These are phyloP conservation scores for Microsporum ferrugineum DNA, from an alignment of 2,329 filamentous ascomycete species.

Conservation along the genomic window DNA sequence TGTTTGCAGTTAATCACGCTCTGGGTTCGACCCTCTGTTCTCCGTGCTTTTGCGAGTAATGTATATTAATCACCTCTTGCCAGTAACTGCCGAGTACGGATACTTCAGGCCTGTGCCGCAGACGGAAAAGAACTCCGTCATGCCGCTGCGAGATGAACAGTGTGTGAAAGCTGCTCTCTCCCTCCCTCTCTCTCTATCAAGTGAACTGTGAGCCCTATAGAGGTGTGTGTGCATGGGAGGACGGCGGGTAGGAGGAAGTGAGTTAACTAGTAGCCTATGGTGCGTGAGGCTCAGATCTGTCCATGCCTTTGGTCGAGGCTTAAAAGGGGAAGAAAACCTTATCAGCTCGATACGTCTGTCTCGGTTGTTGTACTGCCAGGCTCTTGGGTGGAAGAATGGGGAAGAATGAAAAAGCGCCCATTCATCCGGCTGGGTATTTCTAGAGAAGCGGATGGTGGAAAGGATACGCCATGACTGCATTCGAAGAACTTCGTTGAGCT, in stretches of 20 bases:
- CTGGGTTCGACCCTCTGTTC: not conserved
- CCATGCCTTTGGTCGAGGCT: not conserved
- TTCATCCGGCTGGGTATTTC: not conserved
- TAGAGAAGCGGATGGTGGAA: not conserved
- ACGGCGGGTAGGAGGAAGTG: too few relatives aligned
- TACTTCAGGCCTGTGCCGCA: not conserved
- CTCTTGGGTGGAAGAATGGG: not conserved
- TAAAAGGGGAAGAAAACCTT: not conserved
- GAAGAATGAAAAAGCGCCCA: not conserved
- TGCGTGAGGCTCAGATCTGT: not conserved
- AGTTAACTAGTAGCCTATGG: not conserved
- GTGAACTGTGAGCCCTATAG: not conserved
- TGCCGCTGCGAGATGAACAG: not conserved
- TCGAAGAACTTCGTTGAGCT: not conserved
- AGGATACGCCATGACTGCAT: not conserved
- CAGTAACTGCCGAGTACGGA: not conserved
- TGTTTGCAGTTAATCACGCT: not conserved
- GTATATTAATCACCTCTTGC: not conserved
- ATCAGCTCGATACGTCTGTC: not conserved
- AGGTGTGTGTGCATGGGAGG: not conserved
- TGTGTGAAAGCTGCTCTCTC: not conserved
- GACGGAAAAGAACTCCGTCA: not conserved
- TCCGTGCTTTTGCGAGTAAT: not conserved
- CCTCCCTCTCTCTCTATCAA: not conserved
- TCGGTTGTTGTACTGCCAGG: not conserved